These are phyloP conservation scores for Termitomyces sp. DNA, from an alignment of 768 basidiomycete species.

Conservation along the genomic window DNA sequence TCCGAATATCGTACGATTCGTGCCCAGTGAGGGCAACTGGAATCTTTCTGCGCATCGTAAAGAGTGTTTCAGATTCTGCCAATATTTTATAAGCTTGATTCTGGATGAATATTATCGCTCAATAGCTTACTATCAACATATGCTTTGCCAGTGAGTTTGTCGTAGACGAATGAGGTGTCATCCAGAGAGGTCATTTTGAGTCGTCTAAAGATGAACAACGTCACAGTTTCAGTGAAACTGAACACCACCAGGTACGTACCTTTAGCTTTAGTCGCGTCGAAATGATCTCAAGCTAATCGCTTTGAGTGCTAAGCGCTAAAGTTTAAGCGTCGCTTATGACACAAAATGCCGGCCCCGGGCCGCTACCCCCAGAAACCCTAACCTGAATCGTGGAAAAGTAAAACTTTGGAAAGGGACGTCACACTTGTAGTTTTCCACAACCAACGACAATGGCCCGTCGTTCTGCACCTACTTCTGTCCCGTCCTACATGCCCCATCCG, in stretches of 20 bases:
- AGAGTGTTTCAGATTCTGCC: background rate
- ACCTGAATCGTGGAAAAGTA: conserved; percentile 12
- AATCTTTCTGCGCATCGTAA: background rate
- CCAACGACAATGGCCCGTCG: conserved; percentile 60
- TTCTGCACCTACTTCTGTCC: conserved; percentile 41
- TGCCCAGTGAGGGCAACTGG: background rate
- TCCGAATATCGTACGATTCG: background rate
- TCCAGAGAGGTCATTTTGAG: background rate
- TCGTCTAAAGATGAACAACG: background rate
- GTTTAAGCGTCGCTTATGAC: background rate
- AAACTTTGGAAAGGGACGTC: conserved; percentile 10
- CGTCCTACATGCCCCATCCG: conserved; percentile 49
- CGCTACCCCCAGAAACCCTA: background rate
- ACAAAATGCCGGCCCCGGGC: background rate
- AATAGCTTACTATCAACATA: background rate
- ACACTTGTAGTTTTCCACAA: background rate
- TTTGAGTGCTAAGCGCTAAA: background rate
- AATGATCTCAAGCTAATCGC: background rate
- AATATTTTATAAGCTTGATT: background rate
- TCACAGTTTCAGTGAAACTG: background rate
- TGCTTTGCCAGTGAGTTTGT: background rate
- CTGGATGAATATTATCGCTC: background rate
- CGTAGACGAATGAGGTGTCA: background rate
- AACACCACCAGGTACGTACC: background rate
- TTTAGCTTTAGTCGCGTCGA: background rate